Percentiles rank a stretch among this genome's conserved stretches.
phyloP scores from a whole-genome alignment of 768 basidiomycete species.

The Kwoniella sp. region DNA sequence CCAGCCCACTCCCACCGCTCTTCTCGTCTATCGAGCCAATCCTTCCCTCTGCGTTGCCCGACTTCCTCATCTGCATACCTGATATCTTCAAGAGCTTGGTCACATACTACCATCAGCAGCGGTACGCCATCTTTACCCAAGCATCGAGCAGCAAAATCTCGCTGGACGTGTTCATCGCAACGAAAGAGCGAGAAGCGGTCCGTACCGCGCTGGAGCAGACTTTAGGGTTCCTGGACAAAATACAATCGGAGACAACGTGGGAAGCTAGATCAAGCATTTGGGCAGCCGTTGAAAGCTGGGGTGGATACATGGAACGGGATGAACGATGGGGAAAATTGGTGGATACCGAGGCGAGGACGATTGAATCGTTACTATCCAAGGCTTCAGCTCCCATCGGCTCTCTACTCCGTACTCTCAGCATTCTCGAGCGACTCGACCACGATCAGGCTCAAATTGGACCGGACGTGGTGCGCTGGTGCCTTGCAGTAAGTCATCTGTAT shows the following conservation, averaged over 20 bases:
- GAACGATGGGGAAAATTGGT: constrained; percentile 32
- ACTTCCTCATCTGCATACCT: constrained; percentile 9
- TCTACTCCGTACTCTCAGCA: constrained; percentile 10
- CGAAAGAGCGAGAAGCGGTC: constrained; percentile 35
- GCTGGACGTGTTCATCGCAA: constrained; percentile 37
- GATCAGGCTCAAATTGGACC: constrained; percentile 16
- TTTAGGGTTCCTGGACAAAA: constrained; percentile 8
- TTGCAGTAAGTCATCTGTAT: constrained; percentile 24
- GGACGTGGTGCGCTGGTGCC: constrained; percentile 28
- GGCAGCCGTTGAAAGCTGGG: constrained; percentile 36
- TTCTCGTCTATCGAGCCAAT: constrained; percentile 14
- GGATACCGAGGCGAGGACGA: constrained; percentile 2
- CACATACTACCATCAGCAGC: constrained; percentile 14
- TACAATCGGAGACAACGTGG: constrained; percentile 11
- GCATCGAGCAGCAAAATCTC: constrained; percentile 34
- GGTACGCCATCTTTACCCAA: constrained; percentile 41
- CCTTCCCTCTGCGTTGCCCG: background rate
- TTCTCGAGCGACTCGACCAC: constrained; percentile 33
- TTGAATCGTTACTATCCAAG: constrained; percentile 2
- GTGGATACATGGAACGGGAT: constrained; percentile 45
- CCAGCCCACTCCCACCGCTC: constrained; percentile 10
- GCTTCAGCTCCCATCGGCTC: background rate
- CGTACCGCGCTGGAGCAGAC: constrained; percentile 12
- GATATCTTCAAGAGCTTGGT: constrained; percentile 22
- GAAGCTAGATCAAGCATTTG: constrained; percentile 20